These are phyloP conservation scores for Sporothrix brunneoviolacea DNA, from an alignment of 2,329 filamentous ascomycete genomes.

Conservation along the genomic window DNA sequence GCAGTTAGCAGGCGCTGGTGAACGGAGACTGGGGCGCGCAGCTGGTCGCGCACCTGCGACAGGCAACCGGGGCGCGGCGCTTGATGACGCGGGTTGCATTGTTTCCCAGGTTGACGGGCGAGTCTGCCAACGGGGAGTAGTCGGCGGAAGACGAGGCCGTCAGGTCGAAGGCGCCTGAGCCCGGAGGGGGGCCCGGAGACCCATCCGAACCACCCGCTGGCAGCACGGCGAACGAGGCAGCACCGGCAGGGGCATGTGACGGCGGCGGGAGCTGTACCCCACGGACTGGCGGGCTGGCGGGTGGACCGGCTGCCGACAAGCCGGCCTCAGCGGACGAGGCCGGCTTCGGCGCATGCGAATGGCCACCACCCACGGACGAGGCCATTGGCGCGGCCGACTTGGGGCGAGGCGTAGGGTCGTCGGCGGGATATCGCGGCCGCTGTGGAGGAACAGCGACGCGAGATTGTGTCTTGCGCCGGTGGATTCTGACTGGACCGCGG, in stretches of 20 bases:
- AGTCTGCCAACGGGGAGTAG: not conserved
- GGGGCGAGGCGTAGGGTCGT: not conserved
- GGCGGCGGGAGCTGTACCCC: not conserved
- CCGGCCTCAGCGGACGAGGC: not conserved
- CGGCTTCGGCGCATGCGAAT: not conserved
- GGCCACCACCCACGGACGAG: not conserved
- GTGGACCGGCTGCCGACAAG: not conserved
- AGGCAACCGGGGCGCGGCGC: conserved; percentile 20
- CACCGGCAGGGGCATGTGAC: not conserved
- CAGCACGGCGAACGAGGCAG: not conserved
- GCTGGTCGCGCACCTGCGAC: conserved; percentile 14
- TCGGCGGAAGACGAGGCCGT: not conserved
- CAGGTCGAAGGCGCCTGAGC: not conserved
- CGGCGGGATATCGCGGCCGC: not conserved
- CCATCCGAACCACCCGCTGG: not conserved
- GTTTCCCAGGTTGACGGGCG: not conserved
- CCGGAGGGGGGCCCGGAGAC: not conserved
- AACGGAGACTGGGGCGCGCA: not conserved
- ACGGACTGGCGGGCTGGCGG: not conserved
- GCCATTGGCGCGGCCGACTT: not conserved
- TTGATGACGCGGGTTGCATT: conserved; percentile 16
- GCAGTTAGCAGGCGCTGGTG: not conserved
- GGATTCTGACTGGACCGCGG: not conserved
- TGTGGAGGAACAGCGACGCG: not conserved
- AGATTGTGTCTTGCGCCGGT: not conserved